Conservation (phyloP, 1,139 yeast species). For the Scheffersomyces lignicola region DNA sequence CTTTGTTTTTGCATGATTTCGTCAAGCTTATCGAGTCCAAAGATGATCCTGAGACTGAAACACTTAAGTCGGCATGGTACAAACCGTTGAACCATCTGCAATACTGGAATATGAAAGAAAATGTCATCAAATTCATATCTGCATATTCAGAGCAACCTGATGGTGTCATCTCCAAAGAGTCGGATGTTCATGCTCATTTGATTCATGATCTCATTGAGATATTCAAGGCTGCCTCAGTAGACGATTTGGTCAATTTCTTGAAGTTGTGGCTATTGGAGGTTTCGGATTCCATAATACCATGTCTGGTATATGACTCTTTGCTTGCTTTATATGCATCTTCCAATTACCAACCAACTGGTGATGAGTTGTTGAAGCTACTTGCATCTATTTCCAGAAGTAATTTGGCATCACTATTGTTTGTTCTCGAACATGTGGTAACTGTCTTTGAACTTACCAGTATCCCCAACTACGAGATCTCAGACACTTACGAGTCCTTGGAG, state of each 20-base stretch:
- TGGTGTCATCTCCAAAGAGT: constrained; percentile 20
- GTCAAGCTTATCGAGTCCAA: constrained; percentile 22
- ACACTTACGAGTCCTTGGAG: constrained; percentile 22
- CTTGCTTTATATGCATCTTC: constrained; percentile 21
- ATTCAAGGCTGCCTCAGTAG: constrained; percentile 13
- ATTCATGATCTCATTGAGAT: constrained; percentile 20
- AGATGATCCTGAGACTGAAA: constrained; percentile 7
- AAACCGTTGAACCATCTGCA: constrained; percentile 32
- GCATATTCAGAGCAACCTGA: constrained; percentile 16
- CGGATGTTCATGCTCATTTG: constrained; percentile 22
- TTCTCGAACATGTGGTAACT: constrained; percentile 36
- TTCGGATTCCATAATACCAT: constrained; percentile 46
- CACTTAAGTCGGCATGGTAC: constrained; percentile 23
- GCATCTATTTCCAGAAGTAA: constrained; percentile 44
- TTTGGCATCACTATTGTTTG: constrained; percentile 35
- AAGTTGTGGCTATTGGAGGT: constrained; percentile 46
- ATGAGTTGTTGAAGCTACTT: constrained; percentile 27
- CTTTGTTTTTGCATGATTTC: constrained; percentile 30
- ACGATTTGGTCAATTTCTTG: constrained; percentile 29
- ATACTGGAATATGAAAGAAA: constrained; percentile 38
- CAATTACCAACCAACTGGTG: constrained; percentile 5
- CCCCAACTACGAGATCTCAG: constrained; percentile 31
- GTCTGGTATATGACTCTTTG: constrained; percentile 40
- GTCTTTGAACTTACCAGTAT: constrained; percentile 26
- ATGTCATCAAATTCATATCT: constrained; percentile 25